Base-by-base conservation (phyloP, 176 grass and related monocot species). In the Canna indica region DNA sequence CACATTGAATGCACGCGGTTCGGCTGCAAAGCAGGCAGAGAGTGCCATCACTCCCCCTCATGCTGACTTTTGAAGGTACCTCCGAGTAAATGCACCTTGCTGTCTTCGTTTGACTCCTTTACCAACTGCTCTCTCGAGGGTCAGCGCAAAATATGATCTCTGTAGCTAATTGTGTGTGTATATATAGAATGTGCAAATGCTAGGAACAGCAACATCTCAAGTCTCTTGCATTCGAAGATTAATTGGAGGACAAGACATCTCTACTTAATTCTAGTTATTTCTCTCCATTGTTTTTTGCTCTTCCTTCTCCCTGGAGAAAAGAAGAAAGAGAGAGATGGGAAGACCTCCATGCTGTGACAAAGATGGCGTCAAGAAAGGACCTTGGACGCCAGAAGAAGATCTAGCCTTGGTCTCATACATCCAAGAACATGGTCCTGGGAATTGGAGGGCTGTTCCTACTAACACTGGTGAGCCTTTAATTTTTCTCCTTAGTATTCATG, bases 321-420 rank as follows among this genome's bases (percentile, higher is more conserved):
- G 22, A 57, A 20, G 5, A 57, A 25, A 62, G 22, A 25, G 20
- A 11, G 65, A 44, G 36, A 68, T 68, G 65, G 65, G 65, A 17
- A 41, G 65, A 16, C 67, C 44, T n/a, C 67, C 67, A 2, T 70
- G 67, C 67, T 70, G 67, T 24, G 67, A 70, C 67, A 70, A 70
- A 32, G 67, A 47, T 32, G 67, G 67, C 0, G 42, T 48, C 13
- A 70, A 70, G 45, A 70, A 70, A 13, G 67, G 67, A 30, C 67
- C 67, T 50, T 70, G 67, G 67, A 70, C 67, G 20, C 67, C 44
- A 11, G 67, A 70, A 7, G 67, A 70, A 15, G 67, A 70, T 42
- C 18, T 70, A 12, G 11, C 17, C 42, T 70, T 70, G 38, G 67
- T 70, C 67, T 47, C 42, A n/a, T 70, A 70, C 67, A 70, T 70